Evolutionary conservation across 2,329 filamentous ascomycete genomes (phyloP).

Genomic region (Tolypocladium sp.): DNA sequence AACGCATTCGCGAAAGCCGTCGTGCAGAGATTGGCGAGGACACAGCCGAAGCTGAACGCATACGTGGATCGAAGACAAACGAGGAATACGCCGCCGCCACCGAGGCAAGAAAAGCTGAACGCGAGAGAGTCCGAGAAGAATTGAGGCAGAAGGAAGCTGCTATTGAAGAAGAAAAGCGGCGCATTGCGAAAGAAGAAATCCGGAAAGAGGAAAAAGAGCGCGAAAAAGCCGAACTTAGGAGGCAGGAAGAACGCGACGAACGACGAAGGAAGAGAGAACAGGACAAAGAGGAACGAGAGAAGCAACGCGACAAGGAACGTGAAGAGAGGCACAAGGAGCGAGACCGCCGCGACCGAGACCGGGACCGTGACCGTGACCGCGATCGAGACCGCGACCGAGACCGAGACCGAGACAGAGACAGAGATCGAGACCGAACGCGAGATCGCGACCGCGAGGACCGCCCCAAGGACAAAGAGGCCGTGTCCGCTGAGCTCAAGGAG

Average conservation of each 20-base stretch:
- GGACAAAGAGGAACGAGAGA: constrained; percentile 35
- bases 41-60: constrained; percentile 54
- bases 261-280: constrained; percentile 41
- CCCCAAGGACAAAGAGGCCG: constrained; percentile 25
- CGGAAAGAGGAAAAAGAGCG: constrained; percentile 38
- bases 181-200: constrained; percentile 48
- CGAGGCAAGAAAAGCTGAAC: constrained; percentile 46
- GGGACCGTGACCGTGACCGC: constrained; percentile 16
- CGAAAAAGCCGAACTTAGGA: constrained; percentile 39
- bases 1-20: constrained; percentile 59
- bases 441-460: constrained; percentile 22
- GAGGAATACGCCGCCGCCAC: constrained; percentile 64
- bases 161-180: constrained; percentile 52
- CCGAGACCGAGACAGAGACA: constrained; percentile 20
- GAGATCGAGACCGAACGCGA: constrained; percentile 17
- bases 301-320: constrained; percentile 25
- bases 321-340: constrained; percentile 28
- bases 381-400: constrained; percentile 22
- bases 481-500: constrained; percentile 39
- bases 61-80: constrained; percentile 62
- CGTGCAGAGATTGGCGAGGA: constrained; percentile 60
- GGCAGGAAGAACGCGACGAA: constrained; percentile 41
- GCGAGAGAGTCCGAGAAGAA: constrained; percentile 53
- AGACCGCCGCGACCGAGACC: constrained; percentile 22
- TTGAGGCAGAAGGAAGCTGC: constrained; percentile 49